phyloP scores from a whole-genome alignment of 345 rosid species.

The Salix suchowensis region DNA sequence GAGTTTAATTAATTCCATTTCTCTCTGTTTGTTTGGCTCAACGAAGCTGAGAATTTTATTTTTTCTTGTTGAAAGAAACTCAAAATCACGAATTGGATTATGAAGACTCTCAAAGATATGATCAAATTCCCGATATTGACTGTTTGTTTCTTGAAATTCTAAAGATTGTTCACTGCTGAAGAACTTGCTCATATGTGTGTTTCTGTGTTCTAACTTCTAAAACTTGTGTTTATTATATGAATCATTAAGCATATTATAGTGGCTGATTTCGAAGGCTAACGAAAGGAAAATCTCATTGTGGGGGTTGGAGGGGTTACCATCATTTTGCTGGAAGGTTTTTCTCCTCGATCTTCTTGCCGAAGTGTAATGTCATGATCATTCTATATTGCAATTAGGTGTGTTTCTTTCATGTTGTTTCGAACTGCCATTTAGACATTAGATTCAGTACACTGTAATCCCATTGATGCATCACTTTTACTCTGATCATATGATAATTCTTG shows the following conservation, averaged over 20 bases:
- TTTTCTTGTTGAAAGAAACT: not conserved
- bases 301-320: constrained; percentile 78
- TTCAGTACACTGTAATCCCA: not conserved
- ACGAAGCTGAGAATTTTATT: not conserved
- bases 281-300: constrained; percentile 89
- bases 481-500: not conserved
- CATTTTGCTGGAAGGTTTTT: constrained; percentile 92
- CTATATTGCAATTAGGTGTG: not conserved
- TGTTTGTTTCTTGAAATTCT: not conserved
- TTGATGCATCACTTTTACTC: not conserved
- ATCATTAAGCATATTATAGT: not conserved
- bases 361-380: not conserved
- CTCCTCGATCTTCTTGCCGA: not conserved
- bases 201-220: not conserved
- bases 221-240: not conserved
- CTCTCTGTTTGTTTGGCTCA: not conserved
- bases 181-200: constrained; percentile 39
- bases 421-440: not conserved
- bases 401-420: not conserved
- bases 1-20: not conserved
- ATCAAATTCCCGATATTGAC: not conserved
- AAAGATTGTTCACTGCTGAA: constrained; percentile 67
- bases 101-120: not conserved
- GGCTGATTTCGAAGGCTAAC: constrained; percentile 13
- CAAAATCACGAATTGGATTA: not conserved